Evolutionary conservation across 2,329 filamentous ascomycete species (phyloP).

Genomic region (Aspergillus piperis): DNA sequence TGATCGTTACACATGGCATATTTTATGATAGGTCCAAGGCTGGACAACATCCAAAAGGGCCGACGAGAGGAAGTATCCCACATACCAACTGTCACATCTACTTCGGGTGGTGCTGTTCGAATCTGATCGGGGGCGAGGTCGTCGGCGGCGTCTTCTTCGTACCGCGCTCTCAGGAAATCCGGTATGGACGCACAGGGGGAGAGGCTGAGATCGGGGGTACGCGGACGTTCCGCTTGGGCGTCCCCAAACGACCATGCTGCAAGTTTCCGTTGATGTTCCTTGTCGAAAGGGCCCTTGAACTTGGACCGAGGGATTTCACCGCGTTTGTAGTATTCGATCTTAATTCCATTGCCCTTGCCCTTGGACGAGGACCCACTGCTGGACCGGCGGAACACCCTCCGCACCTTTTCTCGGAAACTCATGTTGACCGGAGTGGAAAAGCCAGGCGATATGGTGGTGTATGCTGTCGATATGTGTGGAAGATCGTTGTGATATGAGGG

Average conservation of each 20-base stretch:
- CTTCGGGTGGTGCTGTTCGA: constrained; percentile 16
- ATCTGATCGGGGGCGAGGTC: constrained; percentile 20
- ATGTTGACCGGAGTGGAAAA: constrained; percentile 26
- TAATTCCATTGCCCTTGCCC: constrained; percentile 37
- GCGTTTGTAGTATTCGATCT: constrained; percentile 52
- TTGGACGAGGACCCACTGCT: constrained; percentile 20
- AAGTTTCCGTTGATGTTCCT: constrained; percentile 45
- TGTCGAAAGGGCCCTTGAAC: constrained; percentile 51
- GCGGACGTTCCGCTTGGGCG: constrained; percentile 36
- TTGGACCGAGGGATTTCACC: constrained; percentile 52
- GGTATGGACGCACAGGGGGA: constrained; percentile 40
- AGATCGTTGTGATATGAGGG: background rate
- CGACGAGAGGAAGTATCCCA: background rate
- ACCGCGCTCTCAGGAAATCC: constrained; percentile 24
- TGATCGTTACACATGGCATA: background rate
- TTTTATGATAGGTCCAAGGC: background rate
- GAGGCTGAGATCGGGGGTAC: constrained; percentile 39
- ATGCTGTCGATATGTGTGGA: background rate
- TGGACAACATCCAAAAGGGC: background rate
- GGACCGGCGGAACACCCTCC: constrained; percentile 36
- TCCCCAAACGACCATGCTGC: constrained; percentile 48
- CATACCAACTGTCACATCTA: constrained; percentile 23
- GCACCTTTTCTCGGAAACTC: constrained; percentile 42
- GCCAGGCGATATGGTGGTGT: constrained; percentile 5
- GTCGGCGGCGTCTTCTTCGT: constrained; percentile 22